Base-by-base conservation (phyloP, 805 yeast genomes). In the Wickerhamiella brachini region DNA sequence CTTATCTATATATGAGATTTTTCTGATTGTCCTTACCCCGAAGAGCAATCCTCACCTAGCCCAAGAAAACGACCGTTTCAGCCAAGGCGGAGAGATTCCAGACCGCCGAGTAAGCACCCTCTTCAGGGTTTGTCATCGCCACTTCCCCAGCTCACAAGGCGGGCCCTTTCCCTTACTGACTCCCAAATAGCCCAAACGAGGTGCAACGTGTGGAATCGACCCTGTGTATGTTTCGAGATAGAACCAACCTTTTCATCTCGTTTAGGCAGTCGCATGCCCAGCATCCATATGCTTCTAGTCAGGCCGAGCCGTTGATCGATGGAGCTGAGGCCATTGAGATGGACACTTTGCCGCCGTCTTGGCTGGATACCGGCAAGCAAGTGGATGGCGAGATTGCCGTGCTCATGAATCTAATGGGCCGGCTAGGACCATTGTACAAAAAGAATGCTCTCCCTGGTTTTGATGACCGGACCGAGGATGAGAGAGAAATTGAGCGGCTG, bases 251-350 rank as follows among this genome's bases (percentile, higher is more conserved):
- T 56, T 90, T 75, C 66, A 71, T 88, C 21, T 87, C 97, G 45
- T 90, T 85, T 63, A 78, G 98, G 56, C 79, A 93, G 53, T 88
- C 97, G 10, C 83, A 81, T 52, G 94, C 95, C 0, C 88, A 88
- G 57, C 78, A 75, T 54, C 68, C 70, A 21, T 51, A 54, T 50
- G 39, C 43, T 45, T 44, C 12, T 48, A 45, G 41, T 54, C 53
- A 50, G 54, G 52, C 53, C 54, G 79, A 74, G 61, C 81, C 82
- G 21, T 72, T 82, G 51, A 76, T 81, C 52, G 68, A 54, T 51
- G 57, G 59, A 15, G 41, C 41, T 20, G 68, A 63, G 51, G 71
- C 70, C 9, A 76, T 80, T 26, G 89, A 81, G 60, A 65, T 83
- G 72, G 76, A 76, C 52, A 71, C 77, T 17, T 67, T 85, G 51